phyloP scores from a whole-genome alignment of 495 filamentous ascomycete genomes.

The Viridothelium virens region DNA sequence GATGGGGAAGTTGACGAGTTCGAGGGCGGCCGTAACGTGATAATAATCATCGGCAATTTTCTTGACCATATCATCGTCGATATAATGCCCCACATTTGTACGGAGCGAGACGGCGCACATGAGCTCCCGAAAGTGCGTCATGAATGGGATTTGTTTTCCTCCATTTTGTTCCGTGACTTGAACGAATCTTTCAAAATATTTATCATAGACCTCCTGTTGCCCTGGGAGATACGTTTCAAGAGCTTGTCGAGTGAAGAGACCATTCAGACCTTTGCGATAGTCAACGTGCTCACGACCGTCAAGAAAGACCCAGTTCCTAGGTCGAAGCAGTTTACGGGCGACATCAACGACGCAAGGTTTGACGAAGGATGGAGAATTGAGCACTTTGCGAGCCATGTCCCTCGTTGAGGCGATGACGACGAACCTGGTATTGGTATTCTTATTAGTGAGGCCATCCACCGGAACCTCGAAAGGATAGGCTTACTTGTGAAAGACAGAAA shows the following conservation, averaged over 20 bases:
- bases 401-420: conserved; percentile 94
- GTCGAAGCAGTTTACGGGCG: conserved; percentile 87
- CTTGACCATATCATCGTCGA: conserved; percentile 78
- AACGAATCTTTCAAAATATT: conserved; percentile 74
- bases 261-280: conserved; percentile 93
- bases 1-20: conserved; percentile 97
- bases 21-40: conserved; percentile 87
- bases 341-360: conserved; percentile 96
- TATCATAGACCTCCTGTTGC: conserved; percentile 84
- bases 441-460: conserved; percentile 19
- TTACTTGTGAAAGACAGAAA: conserved; percentile 99
- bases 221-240: conserved; percentile 84
- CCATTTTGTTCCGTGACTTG: conserved; percentile 60
- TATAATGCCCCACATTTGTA: conserved; percentile 95
- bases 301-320: conserved; percentile 94
- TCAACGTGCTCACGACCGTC: conserved; percentile 94
- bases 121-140: conserved; percentile 87
- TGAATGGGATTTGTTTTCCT: conserved; percentile 72
- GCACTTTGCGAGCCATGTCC: conserved; percentile 92
- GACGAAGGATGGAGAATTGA: conserved; percentile 88
- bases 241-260: conserved; percentile 85
- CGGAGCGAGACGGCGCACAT: conserved; percentile 93
- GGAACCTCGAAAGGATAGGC: conserved; percentile 25
- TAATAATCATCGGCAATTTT: conserved; percentile 97
- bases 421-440: conserved; percentile 53